These are phyloP conservation scores for Logfia minima DNA, from an alignment of 129 eudicot species.

Conservation along the genomic window DNA sequence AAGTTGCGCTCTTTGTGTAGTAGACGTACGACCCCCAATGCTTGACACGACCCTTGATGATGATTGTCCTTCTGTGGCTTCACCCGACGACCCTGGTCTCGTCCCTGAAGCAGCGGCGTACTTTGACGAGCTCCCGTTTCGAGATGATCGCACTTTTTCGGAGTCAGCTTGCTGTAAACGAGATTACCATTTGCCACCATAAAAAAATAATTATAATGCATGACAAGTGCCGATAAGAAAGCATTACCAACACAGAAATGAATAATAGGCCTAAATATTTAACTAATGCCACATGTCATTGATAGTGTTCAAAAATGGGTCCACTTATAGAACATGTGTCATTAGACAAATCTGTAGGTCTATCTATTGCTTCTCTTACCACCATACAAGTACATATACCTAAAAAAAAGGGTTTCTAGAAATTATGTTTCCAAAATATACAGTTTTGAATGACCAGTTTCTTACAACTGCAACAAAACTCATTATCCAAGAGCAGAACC, in stretches of 20 bases:
- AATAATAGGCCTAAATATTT: no score
- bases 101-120: constrained; percentile 49
- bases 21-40: constrained; percentile 57
- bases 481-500: no score
- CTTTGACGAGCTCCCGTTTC: constrained; percentile 70
- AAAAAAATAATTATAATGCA: not conserved
- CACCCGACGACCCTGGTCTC: constrained; percentile 72
- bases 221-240: not conserved
- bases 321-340: not conserved
- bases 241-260: not conserved
- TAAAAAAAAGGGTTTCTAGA: no score
- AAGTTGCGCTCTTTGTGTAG: constrained; percentile 57
- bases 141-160: constrained; percentile 57
- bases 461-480: not conserved
- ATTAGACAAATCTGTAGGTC: not conserved
- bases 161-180: constrained; percentile 63
- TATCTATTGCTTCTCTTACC: no score
- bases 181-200: not conserved
- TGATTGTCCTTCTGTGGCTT: constrained; percentile 50
- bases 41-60: constrained; percentile 51
- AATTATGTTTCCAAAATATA: no score
- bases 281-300: no score
- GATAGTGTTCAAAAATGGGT: not conserved
- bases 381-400: not conserved
- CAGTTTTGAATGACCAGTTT: no score